These are phyloP conservation scores for Aphanomyces astaci DNA, from an alignment of 352 stramenopile species.

Conservation along the genomic window DNA sequence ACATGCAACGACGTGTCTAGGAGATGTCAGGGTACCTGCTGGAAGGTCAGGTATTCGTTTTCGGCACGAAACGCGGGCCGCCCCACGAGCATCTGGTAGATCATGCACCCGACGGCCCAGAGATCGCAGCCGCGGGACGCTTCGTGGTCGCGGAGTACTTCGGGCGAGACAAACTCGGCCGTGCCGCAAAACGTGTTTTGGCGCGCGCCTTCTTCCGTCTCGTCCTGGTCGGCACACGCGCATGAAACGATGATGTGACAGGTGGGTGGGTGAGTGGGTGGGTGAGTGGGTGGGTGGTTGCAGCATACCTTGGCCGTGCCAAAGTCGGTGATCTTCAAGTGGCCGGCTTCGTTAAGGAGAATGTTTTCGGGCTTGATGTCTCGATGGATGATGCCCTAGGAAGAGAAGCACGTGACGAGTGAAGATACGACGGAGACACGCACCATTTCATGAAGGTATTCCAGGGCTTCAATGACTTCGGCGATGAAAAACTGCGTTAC, in stretches of 20 bases:
- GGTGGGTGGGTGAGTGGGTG: background rate
- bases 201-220: slow-evolving; percentile 35
- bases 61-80: slow-evolving; percentile 31
- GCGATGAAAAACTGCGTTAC: slow-evolving; percentile 89
- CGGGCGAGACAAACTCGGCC: slow-evolving; percentile 86
- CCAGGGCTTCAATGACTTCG: slow-evolving; percentile 88
- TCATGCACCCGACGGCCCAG: slow-evolving; percentile 87
- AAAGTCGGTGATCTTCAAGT: slow-evolving; percentile 89
- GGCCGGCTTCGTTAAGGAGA: slow-evolving; percentile 65
- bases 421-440: background rate
- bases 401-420: too few relatives aligned
- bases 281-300: too few relatives aligned
- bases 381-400: slow-evolving; percentile 90
- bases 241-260: background rate
- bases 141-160: slow-evolving; percentile 81
- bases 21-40: slow-evolving; percentile 13
- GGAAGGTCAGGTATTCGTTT: slow-evolving; percentile 40
- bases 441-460: slow-evolving; percentile 92
- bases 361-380: slow-evolving; percentile 94
- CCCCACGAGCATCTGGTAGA: slow-evolving; percentile 54
- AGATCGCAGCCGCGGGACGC: slow-evolving; percentile 76
- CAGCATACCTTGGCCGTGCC: slow-evolving; percentile 81
- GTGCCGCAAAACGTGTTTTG: slow-evolving; percentile 82
- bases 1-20: background rate
- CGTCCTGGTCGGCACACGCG: slow-evolving; percentile 41